These are phyloP conservation scores for Blastocystis sp. DNA, from an alignment of 352 stramenopile species.

Conservation along the genomic window DNA sequence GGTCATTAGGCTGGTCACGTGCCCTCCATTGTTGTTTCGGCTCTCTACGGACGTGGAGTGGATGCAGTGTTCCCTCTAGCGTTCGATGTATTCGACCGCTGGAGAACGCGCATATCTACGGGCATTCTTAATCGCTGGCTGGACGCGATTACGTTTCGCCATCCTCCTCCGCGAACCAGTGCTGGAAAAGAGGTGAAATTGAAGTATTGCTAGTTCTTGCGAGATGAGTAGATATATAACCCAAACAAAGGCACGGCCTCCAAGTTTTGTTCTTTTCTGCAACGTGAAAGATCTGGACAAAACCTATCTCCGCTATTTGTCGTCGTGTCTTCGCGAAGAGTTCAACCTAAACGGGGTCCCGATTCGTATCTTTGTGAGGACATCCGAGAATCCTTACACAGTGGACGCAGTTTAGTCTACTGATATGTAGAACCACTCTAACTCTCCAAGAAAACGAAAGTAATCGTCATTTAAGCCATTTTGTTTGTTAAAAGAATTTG, in stretches of 20 bases:
- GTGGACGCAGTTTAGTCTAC: background rate
- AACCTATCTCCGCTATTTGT: constrained; percentile 64
- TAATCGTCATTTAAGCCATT: background rate
- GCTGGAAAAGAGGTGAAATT: background rate
- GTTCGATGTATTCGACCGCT: constrained; percentile 66
- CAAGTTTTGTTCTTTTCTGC: constrained; percentile 67
- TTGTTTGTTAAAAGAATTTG: background rate
- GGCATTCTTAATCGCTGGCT: constrained; percentile 67
- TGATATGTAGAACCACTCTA: background rate
- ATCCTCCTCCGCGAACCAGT: constrained; percentile 57
- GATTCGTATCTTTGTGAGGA: constrained; percentile 64
- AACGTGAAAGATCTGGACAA: constrained; percentile 64
- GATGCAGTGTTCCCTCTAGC: constrained; percentile 62
- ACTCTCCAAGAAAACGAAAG: background rate
- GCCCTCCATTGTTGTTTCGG: constrained; percentile 65
- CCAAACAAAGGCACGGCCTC: constrained; percentile 65
- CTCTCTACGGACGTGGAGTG: constrained; percentile 53
- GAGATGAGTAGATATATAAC: constrained; percentile 66
- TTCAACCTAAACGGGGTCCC: constrained; percentile 67
- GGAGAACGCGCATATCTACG: constrained; percentile 65
- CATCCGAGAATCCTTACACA: constrained; percentile 16
- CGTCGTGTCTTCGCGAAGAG: constrained; percentile 64
- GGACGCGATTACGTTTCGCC: constrained; percentile 30
- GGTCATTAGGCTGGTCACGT: constrained; percentile 30
- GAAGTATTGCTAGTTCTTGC: background rate